Evolutionary conservation across 2,329 filamentous ascomycete species (phyloP), one percentile per base, ranked within the genome.

Genomic region (Stagonosporopsis cucurbitacearum): DNA sequence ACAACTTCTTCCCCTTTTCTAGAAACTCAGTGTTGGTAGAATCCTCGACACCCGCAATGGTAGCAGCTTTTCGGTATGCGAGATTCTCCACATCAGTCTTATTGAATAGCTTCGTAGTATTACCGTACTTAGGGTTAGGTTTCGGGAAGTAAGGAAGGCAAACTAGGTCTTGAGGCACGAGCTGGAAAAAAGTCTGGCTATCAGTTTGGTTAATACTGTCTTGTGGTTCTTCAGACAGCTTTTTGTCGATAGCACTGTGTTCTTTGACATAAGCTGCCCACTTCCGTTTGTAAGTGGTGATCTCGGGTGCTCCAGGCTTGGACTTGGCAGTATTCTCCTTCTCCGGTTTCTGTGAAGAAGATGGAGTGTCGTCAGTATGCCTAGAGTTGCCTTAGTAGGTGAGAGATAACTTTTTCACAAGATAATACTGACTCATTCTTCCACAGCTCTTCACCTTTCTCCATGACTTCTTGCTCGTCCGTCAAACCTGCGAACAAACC

Each of bases 51-150:
- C 17, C 37, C 7, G 23, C 39, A 17, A 43, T n/a, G 4, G 30
- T 36, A 20, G 37, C 39, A 19, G 30, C 39, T 19, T 50, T 50
- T 11, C 39, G 37, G 20, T 43, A 36, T 4, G 51, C 44, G 17
- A 49, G 25, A 6, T 9, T 23, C 22, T 50, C 36, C 9, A 58
- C 57, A 32, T 54, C 51, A 4, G 39, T 32, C n/a, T 51, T 51
- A 4, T 57, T 30, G 39, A 63, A 65, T 9, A 62, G n/a, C 50
- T 65, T 64, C 8, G 39, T 57, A 12, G 30, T 58, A 12, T 60
- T 60, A 12, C 59, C 54, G 41, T 65, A 63, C 28, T 47, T 50
- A 1, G 42, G 43, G 13, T 62, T 62, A 19, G 40, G 49, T 26
- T 57, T 63, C 1, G 49, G 49, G 30, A 60, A 60, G 39, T 51